Evolutionary conservation across 2,329 filamentous ascomycete species (phyloP).

Genomic region (Aspergillus tamarii): DNA sequence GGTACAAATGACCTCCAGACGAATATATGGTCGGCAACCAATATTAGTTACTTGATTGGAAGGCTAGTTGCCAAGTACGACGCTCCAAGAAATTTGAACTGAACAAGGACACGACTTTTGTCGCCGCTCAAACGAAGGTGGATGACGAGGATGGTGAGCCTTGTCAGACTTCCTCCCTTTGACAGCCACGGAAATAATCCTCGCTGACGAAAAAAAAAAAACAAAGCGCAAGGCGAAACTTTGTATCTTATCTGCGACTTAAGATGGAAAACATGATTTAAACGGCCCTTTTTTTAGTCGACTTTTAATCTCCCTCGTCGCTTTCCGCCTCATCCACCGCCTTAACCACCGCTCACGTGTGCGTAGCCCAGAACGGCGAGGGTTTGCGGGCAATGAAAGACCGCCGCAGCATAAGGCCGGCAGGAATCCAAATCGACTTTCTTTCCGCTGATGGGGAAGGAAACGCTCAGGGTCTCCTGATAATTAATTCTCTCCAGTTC

Average conservation of each 20-base stretch:
- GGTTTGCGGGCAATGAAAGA: neutral
- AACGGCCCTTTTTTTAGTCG: neutral
- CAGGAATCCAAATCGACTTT: conserved; percentile 17
- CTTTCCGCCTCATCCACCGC: conserved; percentile 62
- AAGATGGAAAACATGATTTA: neutral
- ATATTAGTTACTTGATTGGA: neutral
- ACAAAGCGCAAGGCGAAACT: neutral
- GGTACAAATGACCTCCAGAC: neutral
- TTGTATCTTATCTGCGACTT: neutral
- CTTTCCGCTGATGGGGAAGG: neutral
- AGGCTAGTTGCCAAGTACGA: neutral
- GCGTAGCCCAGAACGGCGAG: neutral
- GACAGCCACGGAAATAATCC: neutral
- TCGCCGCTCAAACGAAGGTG: neutral
- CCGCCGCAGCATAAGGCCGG: conserved; percentile 17
- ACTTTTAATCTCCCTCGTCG: conserved; percentile 1
- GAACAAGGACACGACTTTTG: neutral
- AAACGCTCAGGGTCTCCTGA: conserved; percentile 9
- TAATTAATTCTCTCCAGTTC: conserved; percentile 6
- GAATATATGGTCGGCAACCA: neutral
- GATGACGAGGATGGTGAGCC: neutral
- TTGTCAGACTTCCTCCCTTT: neutral
- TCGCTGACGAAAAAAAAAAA: neutral
- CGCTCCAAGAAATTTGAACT: neutral
- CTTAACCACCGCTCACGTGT: conserved; percentile 54